Evolutionary conservation across 208 protist species (phyloP).

Genomic region (Crithidia brevicula): DNA sequence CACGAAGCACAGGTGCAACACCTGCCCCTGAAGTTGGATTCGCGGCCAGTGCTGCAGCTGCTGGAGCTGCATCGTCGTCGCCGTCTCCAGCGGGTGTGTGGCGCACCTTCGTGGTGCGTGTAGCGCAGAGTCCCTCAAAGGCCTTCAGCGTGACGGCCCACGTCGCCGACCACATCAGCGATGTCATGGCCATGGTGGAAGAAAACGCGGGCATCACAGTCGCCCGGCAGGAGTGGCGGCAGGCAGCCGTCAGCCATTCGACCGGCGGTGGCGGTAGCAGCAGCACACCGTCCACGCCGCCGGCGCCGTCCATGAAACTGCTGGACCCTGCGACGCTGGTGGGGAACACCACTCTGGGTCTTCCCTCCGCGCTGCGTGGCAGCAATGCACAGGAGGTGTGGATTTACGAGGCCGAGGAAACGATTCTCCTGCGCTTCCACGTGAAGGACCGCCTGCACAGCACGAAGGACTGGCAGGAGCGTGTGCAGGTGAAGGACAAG

Average conservation of each 20-base stretch:
- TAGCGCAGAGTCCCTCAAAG: constrained; percentile 60
- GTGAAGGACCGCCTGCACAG: constrained; percentile 42
- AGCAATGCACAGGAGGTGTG: constrained; percentile 48
- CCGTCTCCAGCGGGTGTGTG: constrained; percentile 17
- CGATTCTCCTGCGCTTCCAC: constrained; percentile 56
- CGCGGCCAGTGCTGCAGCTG: background rate
- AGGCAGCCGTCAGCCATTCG: constrained; percentile 2
- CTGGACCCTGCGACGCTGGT: constrained; percentile 49
- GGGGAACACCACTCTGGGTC: constrained; percentile 64
- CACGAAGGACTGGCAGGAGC: constrained; percentile 73
- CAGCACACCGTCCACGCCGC: background rate
- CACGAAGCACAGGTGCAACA: background rate
- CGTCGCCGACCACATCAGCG: constrained; percentile 67
- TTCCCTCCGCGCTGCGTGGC: constrained; percentile 37
- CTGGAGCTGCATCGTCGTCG: background rate
- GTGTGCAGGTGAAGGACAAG: constrained; percentile 65
- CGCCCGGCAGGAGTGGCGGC: constrained; percentile 76
- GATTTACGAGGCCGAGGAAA: constrained; percentile 71
- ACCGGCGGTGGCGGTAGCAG: background rate
- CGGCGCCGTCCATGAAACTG: constrained; percentile 20
- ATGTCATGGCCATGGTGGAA: constrained; percentile 87
- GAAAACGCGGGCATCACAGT: constrained; percentile 70
- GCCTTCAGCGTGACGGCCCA: constrained; percentile 88
- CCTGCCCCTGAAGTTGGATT: background rate
- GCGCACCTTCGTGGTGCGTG: constrained; percentile 52